These are phyloP conservation scores for Russula sp. DNA, from an alignment of 768 basidiomycete species.

Conservation along the genomic window DNA sequence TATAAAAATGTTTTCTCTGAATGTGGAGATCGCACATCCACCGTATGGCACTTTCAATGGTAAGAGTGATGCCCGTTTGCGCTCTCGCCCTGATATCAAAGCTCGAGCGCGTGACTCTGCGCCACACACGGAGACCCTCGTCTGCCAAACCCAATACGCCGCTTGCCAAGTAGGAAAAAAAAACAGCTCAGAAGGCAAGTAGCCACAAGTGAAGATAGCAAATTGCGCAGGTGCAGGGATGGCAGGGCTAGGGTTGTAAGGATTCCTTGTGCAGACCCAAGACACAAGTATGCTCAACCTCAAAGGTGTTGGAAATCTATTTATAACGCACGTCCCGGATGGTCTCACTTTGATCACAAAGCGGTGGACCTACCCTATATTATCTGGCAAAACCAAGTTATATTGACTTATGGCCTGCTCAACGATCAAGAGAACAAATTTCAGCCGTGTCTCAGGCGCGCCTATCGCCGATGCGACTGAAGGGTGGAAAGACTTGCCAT, in stretches of 20 bases:
- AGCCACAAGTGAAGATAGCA: not conserved
- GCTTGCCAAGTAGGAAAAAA: slow-evolving; percentile 13
- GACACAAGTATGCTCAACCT: not conserved
- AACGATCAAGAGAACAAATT: too few species aligned
- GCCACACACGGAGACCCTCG: slow-evolving; percentile 19
- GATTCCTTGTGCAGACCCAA: not conserved
- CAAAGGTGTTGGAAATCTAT: not conserved
- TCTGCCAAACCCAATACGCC: slow-evolving; percentile 21
- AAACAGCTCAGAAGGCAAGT: slow-evolving; percentile 15
- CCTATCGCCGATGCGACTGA: not conserved
- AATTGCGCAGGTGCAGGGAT: not conserved
- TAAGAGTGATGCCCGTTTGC: not conserved
- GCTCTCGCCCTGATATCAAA: slow-evolving; percentile 10
- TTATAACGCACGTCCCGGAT: not conserved
- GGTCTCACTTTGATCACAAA: not conserved
- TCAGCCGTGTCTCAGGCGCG: too few species aligned
- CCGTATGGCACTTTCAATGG: not conserved
- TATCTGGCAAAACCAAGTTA: not conserved
- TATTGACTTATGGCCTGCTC: not conserved
- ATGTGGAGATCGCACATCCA: not conserved
- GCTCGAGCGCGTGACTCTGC: slow-evolving; percentile 12
- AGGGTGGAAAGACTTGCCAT: slow-evolving; percentile 1
- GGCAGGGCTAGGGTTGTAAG: not conserved
- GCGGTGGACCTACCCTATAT: not conserved
- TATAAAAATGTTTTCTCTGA: too few species aligned